A percentile compares a stretch with the other conserved stretches of the same genome.
These are phyloP conservation scores for Linanthus parryae DNA, from an alignment of 148 eudicot species.

Conservation along the genomic window DNA sequence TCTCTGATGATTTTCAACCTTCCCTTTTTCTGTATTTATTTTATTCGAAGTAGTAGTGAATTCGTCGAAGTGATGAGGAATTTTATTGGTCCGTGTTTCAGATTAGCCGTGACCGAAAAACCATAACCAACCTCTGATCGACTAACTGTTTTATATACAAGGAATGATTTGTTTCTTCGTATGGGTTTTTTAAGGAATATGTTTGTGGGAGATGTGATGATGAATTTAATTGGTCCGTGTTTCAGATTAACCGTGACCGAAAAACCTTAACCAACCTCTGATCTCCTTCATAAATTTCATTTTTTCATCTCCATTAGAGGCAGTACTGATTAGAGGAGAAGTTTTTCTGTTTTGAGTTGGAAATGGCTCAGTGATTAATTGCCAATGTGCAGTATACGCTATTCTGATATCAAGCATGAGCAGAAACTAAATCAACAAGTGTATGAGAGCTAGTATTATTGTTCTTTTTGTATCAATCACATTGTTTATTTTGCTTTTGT, in stretches of 20 bases:
- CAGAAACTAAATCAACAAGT: not conserved
- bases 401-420: slow-evolving; percentile 14
- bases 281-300: not conserved
- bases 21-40: not conserved
- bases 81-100: too few relatives aligned
- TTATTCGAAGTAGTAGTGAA: too few relatives aligned
- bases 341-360: not conserved
- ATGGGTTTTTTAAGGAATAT: not conserved
- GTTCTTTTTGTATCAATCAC: too few relatives aligned
- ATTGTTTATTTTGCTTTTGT: not conserved
- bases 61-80: too few relatives aligned
- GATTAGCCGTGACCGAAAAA: too few relatives aligned
- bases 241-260: slow-evolving; percentile 28
- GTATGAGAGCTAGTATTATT: slow-evolving; percentile 15
- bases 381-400: slow-evolving; percentile 23
- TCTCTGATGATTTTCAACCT: slow-evolving; percentile 9
- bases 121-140: too few relatives aligned
- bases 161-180: not conserved
- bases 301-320: not conserved
- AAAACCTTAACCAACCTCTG: slow-evolving; percentile 20
- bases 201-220: slow-evolving; percentile 10
- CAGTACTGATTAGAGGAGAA: not conserved
- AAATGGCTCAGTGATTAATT: slow-evolving; percentile 14
- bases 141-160: too few relatives aligned
- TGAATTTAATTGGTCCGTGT: slow-evolving; percentile 20